Evolutionary conservation across 495 filamentous ascomycete genomes (phyloP).

Genomic region (Talaromyces borbonicus): DNA sequence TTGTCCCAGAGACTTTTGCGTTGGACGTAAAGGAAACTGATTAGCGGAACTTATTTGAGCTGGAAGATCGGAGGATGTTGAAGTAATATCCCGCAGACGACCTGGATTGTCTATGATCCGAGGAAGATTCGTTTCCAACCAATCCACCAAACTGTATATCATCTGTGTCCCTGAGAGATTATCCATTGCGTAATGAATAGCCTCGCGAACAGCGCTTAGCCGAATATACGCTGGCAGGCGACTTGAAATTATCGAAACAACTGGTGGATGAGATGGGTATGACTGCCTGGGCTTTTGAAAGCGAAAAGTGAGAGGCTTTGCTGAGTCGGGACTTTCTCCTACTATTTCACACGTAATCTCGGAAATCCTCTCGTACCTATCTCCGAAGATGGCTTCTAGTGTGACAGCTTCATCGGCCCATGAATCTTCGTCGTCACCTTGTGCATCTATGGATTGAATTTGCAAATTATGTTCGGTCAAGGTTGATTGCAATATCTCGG

Average conservation of each 20-base stretch:
- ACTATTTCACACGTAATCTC: conserved; percentile 55
- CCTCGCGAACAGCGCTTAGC: conserved; percentile 75
- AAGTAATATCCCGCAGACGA: conserved; percentile 67
- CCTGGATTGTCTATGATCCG: conserved; percentile 74
- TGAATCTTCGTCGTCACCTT: conserved; percentile 26
- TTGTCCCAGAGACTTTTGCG: conserved; percentile 33
- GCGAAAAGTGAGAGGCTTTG: conserved; percentile 32
- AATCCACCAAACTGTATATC: conserved; percentile 82
- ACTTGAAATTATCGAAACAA: conserved; percentile 55
- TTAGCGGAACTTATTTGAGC: conserved; percentile 12
- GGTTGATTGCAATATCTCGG: conserved; percentile 64
- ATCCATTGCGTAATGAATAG: conserved; percentile 54
- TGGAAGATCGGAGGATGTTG: conserved; percentile 18
- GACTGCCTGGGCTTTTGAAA: conserved; percentile 41
- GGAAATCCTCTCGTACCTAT: conserved; percentile 48
- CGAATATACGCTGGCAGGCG: conserved; percentile 85
- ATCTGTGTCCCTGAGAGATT: conserved; percentile 71
- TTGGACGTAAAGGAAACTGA: conserved; percentile 36
- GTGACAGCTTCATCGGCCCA: conserved; percentile 82
- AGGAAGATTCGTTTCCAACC: conserved; percentile 72
- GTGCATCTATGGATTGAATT: not conserved
- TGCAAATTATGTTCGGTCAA: conserved; percentile 31
- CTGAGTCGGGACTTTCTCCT: conserved; percentile 31
- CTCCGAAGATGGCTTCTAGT: conserved; percentile 68
- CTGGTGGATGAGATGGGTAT: conserved; percentile 70